Conservation (phyloP, 345 rosid species). For the Linum usitatissimum region DNA sequence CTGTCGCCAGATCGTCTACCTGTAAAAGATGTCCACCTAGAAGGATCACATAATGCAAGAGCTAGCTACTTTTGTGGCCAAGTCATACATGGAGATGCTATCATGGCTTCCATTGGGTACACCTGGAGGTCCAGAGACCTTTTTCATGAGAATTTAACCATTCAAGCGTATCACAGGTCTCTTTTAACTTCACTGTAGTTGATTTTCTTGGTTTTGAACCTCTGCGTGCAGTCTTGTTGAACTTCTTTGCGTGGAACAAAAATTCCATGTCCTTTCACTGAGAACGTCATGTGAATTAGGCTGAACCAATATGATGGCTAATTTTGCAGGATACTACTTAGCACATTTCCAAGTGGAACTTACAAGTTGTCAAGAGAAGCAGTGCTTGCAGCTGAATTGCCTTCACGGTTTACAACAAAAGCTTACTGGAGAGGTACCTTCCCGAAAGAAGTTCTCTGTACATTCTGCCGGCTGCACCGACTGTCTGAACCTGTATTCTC, state of each 20-base stretch:
- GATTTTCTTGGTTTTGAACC: not conserved
- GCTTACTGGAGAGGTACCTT: slow-evolving; percentile 77
- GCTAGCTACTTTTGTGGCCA: slow-evolving; percentile 74
- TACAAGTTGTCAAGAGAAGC: slow-evolving; percentile 79
- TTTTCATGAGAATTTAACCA: slow-evolving; percentile 48
- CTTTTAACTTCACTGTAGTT: slow-evolving; percentile 8
- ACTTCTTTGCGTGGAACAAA: not conserved
- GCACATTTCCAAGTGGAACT: slow-evolving; percentile 67
- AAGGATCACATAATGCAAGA: slow-evolving; percentile 50
- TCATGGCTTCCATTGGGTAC: slow-evolving; percentile 85
- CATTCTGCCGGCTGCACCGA: slow-evolving; percentile 77
- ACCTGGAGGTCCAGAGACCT: slow-evolving; percentile 60
- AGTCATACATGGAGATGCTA: slow-evolving; percentile 60
- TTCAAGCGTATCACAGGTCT: slow-evolving; percentile 73
- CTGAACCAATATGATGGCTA: not conserved
- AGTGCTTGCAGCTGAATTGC: slow-evolving; percentile 57
- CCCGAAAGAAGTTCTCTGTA: slow-evolving; percentile 64
- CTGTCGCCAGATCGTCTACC: slow-evolving; percentile 25
- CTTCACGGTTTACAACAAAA: slow-evolving; percentile 50
- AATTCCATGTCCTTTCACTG: not conserved
- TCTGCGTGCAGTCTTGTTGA: not conserved
- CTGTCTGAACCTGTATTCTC: slow-evolving; percentile 68
- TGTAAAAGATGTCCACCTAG: slow-evolving; percentile 16
- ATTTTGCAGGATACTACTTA: slow-evolving; percentile 44
- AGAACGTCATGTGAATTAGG: not conserved